Percentiles rank a stretch among this genome's conserved stretches.
phyloP scores from a whole-genome alignment of 2,329 filamentous ascomycete species.

The Trematosphaeria pertusa region DNA sequence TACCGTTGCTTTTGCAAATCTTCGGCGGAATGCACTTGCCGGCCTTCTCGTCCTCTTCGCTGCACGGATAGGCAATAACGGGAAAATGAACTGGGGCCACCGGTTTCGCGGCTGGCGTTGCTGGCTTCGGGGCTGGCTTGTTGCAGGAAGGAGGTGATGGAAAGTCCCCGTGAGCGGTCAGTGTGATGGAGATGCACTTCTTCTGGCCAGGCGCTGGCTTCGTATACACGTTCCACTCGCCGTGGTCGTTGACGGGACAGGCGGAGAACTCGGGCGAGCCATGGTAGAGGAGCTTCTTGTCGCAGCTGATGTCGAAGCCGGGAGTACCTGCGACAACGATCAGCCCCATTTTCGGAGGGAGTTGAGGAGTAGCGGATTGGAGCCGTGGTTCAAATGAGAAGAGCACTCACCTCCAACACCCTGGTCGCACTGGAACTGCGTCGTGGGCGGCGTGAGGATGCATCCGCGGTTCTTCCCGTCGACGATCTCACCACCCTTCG shows the following conservation, averaged over 20 bases:
- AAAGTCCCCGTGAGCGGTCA: conserved; percentile 36
- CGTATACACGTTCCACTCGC: conserved; percentile 63
- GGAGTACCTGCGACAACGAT: conserved; percentile 42
- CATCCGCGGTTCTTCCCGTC: conserved; percentile 65
- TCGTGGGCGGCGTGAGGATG: conserved; percentile 65
- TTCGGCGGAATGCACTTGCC: neutral
- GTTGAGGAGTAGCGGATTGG: neutral
- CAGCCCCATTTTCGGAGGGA: conserved; percentile 1
- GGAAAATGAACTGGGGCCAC: neutral
- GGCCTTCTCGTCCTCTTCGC: neutral
- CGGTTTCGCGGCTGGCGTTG: too few species aligned
- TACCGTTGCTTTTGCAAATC: neutral
- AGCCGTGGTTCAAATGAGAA: neutral
- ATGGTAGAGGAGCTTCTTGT: conserved; percentile 60
- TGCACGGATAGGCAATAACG: neutral
- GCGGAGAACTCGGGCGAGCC: conserved; percentile 63
- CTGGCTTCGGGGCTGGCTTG: neutral
- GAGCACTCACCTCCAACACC: conserved; percentile 50
- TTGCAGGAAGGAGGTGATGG: neutral
- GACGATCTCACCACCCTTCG: conserved; percentile 49
- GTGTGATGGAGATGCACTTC: conserved; percentile 57
- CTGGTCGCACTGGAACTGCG: conserved; percentile 66
- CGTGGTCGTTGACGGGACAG: conserved; percentile 62
- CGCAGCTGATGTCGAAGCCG: conserved; percentile 63
- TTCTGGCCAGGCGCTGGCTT: conserved; percentile 47